phyloP scores from a whole-genome alignment of 2,329 filamentous ascomycete genomes.

The Byssochlamys sp. region DNA sequence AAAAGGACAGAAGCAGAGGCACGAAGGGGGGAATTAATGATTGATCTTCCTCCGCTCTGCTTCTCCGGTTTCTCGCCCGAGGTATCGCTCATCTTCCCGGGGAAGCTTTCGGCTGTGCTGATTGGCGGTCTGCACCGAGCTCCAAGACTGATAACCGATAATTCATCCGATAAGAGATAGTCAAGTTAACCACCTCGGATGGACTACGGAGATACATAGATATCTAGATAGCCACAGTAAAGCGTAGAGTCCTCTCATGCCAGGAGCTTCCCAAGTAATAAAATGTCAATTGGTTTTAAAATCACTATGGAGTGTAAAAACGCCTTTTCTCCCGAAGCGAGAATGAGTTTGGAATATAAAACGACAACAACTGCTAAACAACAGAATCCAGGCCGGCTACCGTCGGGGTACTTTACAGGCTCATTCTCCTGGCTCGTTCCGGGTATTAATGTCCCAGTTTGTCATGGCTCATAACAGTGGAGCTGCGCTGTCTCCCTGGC shows the following conservation, averaged over 20 bases:
- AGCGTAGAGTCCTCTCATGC: neutral
- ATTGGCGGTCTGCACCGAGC: neutral
- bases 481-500: neutral
- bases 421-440: neutral
- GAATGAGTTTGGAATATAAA: neutral
- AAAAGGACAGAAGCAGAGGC: neutral
- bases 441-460: neutral
- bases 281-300: neutral
- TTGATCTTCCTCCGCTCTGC: neutral
- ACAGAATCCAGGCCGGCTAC: neutral
- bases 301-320: neutral
- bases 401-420: neutral
- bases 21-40: neutral
- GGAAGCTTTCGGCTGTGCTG: neutral
- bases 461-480: neutral
- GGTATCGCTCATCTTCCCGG: neutral
- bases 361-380: neutral
- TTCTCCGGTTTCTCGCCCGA: neutral
- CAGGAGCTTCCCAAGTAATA: neutral
- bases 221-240: neutral
- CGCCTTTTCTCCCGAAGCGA: neutral
- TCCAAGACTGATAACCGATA: neutral
- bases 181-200: neutral
- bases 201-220: neutral
- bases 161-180: neutral